A percentile compares a stretch with the other conserved stretches of the same genome.
phyloP scores from a whole-genome alignment of 805 yeast genomes.

The Ogataea ramenticola region DNA sequence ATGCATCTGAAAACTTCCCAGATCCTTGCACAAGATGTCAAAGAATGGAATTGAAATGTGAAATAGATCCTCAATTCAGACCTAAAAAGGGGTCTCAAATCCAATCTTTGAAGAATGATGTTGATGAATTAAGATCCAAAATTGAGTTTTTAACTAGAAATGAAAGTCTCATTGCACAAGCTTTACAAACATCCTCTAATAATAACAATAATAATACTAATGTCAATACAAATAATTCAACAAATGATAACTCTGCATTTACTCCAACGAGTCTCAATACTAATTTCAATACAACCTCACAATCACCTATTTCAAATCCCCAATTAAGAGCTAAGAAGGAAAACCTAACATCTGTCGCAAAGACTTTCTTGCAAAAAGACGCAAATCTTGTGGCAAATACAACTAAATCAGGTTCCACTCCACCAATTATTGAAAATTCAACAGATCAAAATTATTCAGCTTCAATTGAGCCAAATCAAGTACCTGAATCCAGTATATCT shows the following conservation, averaged over 20 bases:
- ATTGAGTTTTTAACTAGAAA: slow-evolving; percentile 59
- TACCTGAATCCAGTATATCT: slow-evolving; percentile 11
- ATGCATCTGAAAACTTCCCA: slow-evolving; percentile 80
- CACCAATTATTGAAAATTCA: background rate
- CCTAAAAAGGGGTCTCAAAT: slow-evolving; percentile 91
- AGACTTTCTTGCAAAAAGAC: slow-evolving; percentile 33
- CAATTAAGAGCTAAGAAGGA: background rate
- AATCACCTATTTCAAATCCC: background rate
- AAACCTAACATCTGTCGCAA: slow-evolving; percentile 20
- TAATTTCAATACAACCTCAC: background rate
- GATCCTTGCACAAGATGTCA: slow-evolving; percentile 78
- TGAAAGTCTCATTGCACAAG: slow-evolving; percentile 62
- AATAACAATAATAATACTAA: background rate
- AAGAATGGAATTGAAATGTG: slow-evolving; percentile 72
- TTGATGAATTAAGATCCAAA: slow-evolving; percentile 69
- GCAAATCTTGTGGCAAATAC: background rate
- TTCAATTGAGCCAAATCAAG: slow-evolving; percentile 7
- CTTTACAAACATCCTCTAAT: slow-evolving; percentile 32
- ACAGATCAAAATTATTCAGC: background rate
- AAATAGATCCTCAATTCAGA: slow-evolving; percentile 83
- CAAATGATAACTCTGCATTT: slow-evolving; percentile 1
- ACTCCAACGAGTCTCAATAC: background rate
- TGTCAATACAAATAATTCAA: background rate
- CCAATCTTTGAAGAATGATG: slow-evolving; percentile 76
- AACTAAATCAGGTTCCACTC: background rate